These are phyloP conservation scores for Russula sp. DNA, from an alignment of 768 basidiomycete genomes.

Conservation along the genomic window DNA sequence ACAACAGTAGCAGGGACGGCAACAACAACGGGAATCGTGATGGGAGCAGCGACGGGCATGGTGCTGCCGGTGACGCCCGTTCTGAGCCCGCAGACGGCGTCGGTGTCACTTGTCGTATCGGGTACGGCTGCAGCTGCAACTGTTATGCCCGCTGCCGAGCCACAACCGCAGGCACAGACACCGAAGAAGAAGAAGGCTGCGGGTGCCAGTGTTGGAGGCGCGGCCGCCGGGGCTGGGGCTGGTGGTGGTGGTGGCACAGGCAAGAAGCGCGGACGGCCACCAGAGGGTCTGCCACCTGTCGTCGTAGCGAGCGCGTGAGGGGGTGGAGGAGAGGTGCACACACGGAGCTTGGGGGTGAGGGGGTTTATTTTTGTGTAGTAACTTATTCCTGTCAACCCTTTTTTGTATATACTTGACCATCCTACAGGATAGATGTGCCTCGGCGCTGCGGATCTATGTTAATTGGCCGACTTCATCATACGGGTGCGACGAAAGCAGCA, in stretches of 20 bases:
- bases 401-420: constrained; percentile 14
- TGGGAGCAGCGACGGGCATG: neutral
- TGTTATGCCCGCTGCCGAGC: neutral
- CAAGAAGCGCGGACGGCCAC: constrained; percentile 25
- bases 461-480: neutral
- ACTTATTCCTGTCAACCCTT: constrained; percentile 20
- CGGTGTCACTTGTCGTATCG: neutral
- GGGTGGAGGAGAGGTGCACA: neutral
- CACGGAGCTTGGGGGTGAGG: neutral
- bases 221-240: neutral
- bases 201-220: neutral
- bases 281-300: constrained; percentile 27
- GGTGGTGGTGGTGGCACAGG: constrained; percentile 6
- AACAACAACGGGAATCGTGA: neutral
- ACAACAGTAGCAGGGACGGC: neutral
- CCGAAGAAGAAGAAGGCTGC: constrained; percentile 24
- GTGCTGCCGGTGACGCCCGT: constrained; percentile 1
- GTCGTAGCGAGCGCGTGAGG: constrained; percentile 31
- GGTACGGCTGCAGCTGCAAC: neutral
- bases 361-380: constrained; percentile 11
- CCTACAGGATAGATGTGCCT: constrained; percentile 10
- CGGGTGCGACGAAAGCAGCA: neutral
- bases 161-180: constrained; percentile 2
- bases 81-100: constrained; percentile 5
- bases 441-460: constrained; percentile 12